Evolutionary conservation across 2,329 filamentous ascomycete genomes (phyloP), one percentile per base, ranked within the genome.

Genomic region (Ustilaginoidea virens): DNA sequence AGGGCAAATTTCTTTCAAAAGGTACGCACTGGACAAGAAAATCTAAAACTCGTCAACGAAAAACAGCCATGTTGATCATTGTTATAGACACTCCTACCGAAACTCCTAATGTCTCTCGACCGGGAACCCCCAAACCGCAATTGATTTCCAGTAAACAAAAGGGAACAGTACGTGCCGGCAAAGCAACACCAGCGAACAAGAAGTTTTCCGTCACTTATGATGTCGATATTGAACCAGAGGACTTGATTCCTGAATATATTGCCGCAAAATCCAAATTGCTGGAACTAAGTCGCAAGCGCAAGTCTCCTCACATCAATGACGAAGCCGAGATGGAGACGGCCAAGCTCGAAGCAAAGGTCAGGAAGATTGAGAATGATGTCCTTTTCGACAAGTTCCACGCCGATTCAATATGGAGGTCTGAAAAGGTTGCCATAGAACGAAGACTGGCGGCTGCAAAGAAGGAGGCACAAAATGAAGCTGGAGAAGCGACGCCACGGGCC

Each of bases 321-420:
- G 43, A 53, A 2, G 39, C 44, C 7, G 50, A 58, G 11, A 49
- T 67, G 14, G 66, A 70, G 35, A 58, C 74, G 24, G 65, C 66
- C 7, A 81, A 74, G 40, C 53, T 92, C 3, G 63, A 77, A 23
- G 72, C 74, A 11, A 92, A 86, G 46, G 56, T 94, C 22, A 66
- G 73, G 21, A 69, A 69, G 35, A 81, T 94, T 23, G 78, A 90
- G 43, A 77, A 71, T 16, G 80, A 87, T 45, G 61, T 83, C 11
- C 55, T 87, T 3, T 85, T 86, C 42, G 80, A 87, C 45, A 66
- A 64, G 33, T 60, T 64, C 25, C 49, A 67, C 19, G 80, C 77
- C 4, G 70, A 80, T 32, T 58, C 68, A 34, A 57, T 67, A 40
- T 86, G 80, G 80, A 67, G 63, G 34, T 49, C 56, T 5, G 65